Evolutionary conservation across 768 basidiomycete genomes (phyloP), one percentile per base, ranked within the genome.

Genomic region (Lentinus brumalis): DNA sequence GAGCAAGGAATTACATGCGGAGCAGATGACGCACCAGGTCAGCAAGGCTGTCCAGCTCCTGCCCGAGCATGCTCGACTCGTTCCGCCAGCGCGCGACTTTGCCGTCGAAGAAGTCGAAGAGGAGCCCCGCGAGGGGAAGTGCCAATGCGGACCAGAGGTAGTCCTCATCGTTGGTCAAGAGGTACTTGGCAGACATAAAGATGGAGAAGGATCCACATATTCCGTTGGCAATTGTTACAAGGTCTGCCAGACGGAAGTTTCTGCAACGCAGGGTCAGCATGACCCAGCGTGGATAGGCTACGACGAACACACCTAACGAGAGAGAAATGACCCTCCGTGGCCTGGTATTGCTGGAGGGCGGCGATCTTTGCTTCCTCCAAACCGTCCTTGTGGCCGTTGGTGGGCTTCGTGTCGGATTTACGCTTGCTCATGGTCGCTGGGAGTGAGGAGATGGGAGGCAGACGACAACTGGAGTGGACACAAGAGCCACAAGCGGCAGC

Each of bases 181-280:
- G 84, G 80, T 96, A 99, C 54, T 87, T 86, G 49, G 92, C 95
- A 6, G 93, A 95, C 40, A 89, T 92, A 75, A 98, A 95, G 72
- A 99, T 85, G 30, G 95, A 98, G 68, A 96, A 89, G 16, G 92
- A 91, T 59, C 97, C 97, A 77, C 97, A 99, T 74, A 98, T 90
- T 47, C 97, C 97, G 73, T 99, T 99, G 89, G 96, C 95, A 65
- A 99, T 94, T 39, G 97, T 99, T 68, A 99, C 94, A 53, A 97
- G 83, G 79, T 99, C 97, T 66, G 97, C 97, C 30, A 98, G 85
- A 55, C 96, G 92, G 73, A 99, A 99, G 75, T 98, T 98, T 68
- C 97, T 97, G 68, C 18, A 64, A 18, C 15, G 30, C 11, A 35
- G 35, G 11, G 35, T 15, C 55, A 45, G 38, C 35, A 26, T 57